phyloP scores from a whole-genome alignment of 768 basidiomycete genomes.

The Candolleomyces eurysporus region DNA sequence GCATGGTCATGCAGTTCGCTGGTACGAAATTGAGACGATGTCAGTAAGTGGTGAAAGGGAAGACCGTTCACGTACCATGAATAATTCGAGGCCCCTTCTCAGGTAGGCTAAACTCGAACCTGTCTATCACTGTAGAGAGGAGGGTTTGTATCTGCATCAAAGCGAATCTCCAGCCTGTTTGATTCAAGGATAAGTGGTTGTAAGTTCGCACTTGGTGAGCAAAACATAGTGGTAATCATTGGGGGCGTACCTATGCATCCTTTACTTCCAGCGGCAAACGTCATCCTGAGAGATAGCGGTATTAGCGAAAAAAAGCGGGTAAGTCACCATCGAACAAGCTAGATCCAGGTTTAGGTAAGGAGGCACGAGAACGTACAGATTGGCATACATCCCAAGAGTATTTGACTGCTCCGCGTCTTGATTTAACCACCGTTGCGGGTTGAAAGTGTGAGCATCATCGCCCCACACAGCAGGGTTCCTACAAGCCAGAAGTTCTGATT shows the following conservation, averaged over 20 bases:
- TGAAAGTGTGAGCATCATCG: background rate
- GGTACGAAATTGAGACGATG: background rate
- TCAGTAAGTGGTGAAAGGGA: background rate
- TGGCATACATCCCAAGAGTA: constrained; percentile 1
- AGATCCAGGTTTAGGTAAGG: background rate
- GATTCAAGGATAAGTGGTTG: background rate
- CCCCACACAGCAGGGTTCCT: background rate
- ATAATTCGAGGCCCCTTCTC: background rate
- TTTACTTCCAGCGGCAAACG: background rate
- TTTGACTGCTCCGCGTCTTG: background rate
- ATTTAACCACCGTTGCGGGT: background rate
- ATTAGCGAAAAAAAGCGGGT: background rate
- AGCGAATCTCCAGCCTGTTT: background rate
- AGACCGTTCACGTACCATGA: background rate
- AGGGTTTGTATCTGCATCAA: background rate
- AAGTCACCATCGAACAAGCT: background rate
- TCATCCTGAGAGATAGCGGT: background rate
- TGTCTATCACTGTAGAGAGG: background rate
- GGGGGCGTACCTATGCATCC: background rate
- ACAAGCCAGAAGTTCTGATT: background rate
- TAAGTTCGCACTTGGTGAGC: background rate
- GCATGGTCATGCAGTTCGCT: constrained; percentile 1
- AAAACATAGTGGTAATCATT: background rate
- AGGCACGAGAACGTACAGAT: background rate
- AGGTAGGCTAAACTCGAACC: background rate